A percentile compares a stretch with the other conserved stretches of the same genome.
Evolutionary conservation across 2,329 filamentous ascomycete species (phyloP).

Genomic region (Penicillium sp.): DNA sequence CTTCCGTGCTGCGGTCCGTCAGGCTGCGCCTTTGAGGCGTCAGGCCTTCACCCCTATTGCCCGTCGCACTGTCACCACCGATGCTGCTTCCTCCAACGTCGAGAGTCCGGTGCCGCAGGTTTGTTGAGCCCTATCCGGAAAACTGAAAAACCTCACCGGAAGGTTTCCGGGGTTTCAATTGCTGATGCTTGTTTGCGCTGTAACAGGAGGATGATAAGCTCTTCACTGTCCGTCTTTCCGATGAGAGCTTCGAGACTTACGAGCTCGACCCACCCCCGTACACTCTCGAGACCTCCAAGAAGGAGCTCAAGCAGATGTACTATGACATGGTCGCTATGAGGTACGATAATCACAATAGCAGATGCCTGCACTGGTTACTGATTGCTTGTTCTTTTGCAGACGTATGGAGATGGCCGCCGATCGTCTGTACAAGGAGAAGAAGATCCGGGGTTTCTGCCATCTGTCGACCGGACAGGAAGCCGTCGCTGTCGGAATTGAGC

Average conservation of each 20-base stretch:
- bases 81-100: conserved; percentile 87
- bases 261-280: conserved; percentile 95
- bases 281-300: conserved; percentile 91
- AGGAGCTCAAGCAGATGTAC: conserved; percentile 98
- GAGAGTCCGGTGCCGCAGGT: conserved; percentile 70
- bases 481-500: conserved; percentile 94
- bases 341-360: conserved; percentile 53
- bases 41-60: conserved; percentile 48
- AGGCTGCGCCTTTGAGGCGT: conserved; percentile 56
- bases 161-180: conserved; percentile 21
- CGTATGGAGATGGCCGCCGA: conserved; percentile 99
- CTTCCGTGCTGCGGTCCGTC: conserved; percentile 65
- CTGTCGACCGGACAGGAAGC: conserved; percentile 97
- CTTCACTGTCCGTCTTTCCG: conserved; percentile 88
- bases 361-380: neutral
- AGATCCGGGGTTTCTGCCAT: conserved; percentile 99
- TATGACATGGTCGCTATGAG: conserved; percentile 92
- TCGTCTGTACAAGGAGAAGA: conserved; percentile 99
- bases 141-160: conserved; percentile 38
- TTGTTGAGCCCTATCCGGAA: conserved; percentile 45
- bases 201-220: conserved; percentile 84
- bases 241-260: conserved; percentile 99
- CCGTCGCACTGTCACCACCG: conserved; percentile 82
- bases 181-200: conserved; percentile 21
- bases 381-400: conserved; percentile 49